phyloP scores from a whole-genome alignment of 129 eudicot genomes.

The Arctium minus region DNA sequence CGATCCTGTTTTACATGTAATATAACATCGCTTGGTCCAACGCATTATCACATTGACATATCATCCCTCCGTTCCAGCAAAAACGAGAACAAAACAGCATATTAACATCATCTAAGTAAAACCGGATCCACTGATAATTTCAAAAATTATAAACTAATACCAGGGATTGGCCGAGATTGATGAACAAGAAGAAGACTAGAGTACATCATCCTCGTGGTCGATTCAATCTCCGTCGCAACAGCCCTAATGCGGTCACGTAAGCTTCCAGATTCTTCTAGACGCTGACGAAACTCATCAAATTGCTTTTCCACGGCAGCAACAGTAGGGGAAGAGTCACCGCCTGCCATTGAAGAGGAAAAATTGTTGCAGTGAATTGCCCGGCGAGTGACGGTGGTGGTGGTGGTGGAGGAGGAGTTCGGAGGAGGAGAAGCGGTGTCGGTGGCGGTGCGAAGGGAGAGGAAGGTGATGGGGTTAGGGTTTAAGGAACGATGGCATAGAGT shows the following conservation, averaged over 20 bases:
- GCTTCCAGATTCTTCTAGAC: conserved; percentile 56
- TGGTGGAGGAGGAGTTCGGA: background rate
- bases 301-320: conserved; percentile 49
- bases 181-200: conserved; percentile 72
- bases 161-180: conserved; percentile 67
- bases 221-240: conserved; percentile 65
- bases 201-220: conserved; percentile 59
- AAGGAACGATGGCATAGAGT: conserved; percentile 34
- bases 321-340: conserved; percentile 46
- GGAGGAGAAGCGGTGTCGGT: background rate
- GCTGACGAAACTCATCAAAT: conserved; percentile 60
- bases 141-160: conserved; percentile 18
- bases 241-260: conserved; percentile 65
- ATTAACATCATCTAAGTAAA: background rate
- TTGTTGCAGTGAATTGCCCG: conserved; percentile 3
- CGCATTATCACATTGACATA: background rate
- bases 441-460: conserved; percentile 15
- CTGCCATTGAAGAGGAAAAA: conserved; percentile 40
- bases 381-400: conserved; percentile 4
- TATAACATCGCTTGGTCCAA: background rate
- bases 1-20: background rate
- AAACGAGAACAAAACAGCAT: background rate
- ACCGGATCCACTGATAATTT: background rate
- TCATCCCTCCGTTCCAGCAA: background rate
- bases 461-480: conserved; percentile 48